A percentile compares a stretch with the other conserved stretches of the same genome.
Conservation (phyloP, 441 rosid species). For the Eugenia klotzschiana region DNA sequence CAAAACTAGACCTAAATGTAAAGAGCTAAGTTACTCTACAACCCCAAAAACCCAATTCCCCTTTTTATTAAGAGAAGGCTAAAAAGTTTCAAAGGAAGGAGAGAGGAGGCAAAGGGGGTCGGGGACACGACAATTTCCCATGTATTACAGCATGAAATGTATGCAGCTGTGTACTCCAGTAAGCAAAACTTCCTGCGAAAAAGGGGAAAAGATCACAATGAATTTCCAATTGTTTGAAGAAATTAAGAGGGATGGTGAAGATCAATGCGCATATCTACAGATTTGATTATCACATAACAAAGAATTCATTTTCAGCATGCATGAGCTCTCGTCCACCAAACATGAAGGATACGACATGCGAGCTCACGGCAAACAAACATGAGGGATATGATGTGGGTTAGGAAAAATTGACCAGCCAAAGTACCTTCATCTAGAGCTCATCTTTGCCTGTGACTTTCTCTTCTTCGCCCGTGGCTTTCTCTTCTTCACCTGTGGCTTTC, state of each 20-base stretch:
- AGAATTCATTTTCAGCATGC: neutral
- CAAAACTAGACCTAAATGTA: neutral
- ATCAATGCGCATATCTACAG: neutral
- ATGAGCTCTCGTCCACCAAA: neutral
- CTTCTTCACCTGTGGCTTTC: neutral
- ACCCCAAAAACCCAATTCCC: neutral
- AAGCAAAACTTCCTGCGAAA: neutral
- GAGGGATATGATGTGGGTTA: neutral
- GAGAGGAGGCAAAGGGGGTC: neutral
- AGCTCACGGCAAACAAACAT: neutral
- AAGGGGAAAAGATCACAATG: neutral
- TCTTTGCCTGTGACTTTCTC: constrained; percentile 13
- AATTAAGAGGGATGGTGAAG: neutral
- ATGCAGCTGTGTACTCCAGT: neutral
- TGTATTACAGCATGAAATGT: neutral
- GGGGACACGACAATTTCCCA: neutral
- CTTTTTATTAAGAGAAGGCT: neutral
- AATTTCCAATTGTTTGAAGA: neutral
- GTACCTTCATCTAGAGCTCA: constrained; percentile 5
- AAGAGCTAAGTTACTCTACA: neutral
- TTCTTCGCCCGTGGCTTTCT: constrained; percentile 8
- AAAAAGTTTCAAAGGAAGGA: neutral
- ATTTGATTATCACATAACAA: neutral
- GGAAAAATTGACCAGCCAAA: neutral
- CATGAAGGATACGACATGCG: neutral